These are phyloP conservation scores for Ostreobium quekettii DNA, from an alignment of 139 green algal genomes.

Conservation along the genomic window DNA sequence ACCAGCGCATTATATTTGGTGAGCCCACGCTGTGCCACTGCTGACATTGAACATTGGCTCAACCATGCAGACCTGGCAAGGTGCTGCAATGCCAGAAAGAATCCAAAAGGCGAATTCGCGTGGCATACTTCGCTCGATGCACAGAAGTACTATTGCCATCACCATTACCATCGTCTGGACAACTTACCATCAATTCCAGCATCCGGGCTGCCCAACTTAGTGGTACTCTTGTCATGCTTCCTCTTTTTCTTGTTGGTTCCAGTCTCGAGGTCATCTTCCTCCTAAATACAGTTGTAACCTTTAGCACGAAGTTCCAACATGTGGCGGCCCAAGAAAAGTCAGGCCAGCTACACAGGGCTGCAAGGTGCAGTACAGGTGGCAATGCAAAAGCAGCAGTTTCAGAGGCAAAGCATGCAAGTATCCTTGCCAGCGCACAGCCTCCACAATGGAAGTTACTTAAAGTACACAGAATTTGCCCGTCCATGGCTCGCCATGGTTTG, in stretches of 20 bases:
- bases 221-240: constrained; percentile 34
- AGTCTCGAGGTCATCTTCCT: constrained; percentile 20
- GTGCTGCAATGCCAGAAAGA: too few relatives aligned
- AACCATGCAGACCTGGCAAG: too few relatives aligned
- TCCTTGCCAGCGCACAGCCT: not conserved
- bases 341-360: too few relatives aligned
- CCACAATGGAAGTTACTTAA: not conserved
- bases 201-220: not conserved
- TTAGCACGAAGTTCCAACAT: constrained; percentile 22
- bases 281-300: constrained; percentile 33
- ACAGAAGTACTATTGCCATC: too few relatives aligned
- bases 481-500: not conserved
- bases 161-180: too few relatives aligned
- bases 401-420: not conserved
- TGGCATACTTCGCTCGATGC: too few relatives aligned
- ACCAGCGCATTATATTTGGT: too few relatives aligned
- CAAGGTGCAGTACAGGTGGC: too few relatives aligned
- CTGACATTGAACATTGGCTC: too few relatives aligned
- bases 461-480: not conserved
- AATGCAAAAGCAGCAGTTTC: not conserved
- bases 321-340: too few relatives aligned
- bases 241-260: constrained; percentile 36
- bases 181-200: not conserved
- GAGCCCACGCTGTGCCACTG: too few relatives aligned
- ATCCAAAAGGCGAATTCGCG: too few relatives aligned